These are phyloP conservation scores for Gloeopeniophorella convolvens DNA, from an alignment of 768 basidiomycete genomes.

Conservation along the genomic window DNA sequence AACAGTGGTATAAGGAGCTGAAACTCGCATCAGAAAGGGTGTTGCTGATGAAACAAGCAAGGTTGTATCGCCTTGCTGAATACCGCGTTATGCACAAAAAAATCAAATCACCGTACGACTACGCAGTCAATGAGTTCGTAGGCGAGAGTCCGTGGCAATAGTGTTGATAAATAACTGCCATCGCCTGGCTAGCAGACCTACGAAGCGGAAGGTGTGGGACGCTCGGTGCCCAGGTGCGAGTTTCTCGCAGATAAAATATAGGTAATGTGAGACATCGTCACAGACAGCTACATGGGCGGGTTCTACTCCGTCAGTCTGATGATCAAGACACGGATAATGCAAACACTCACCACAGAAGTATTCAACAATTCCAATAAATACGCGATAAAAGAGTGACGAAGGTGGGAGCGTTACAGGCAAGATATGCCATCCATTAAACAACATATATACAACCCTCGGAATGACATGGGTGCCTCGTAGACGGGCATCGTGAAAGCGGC, in stretches of 20 bases:
- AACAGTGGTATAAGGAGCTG: too few relatives aligned
- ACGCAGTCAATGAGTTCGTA: conserved; percentile 14
- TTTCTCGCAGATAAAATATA: not conserved
- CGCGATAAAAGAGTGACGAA: not conserved
- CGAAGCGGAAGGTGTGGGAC: not conserved
- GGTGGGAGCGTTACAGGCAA: not conserved
- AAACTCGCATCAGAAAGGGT: too few relatives aligned
- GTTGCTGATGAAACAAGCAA: not conserved
- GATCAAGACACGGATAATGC: too few relatives aligned
- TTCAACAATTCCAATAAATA: not conserved
- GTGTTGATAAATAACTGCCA: not conserved
- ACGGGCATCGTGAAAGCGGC: not conserved
- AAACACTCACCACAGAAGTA: conserved; percentile 1
- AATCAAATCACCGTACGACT: conserved; percentile 3
- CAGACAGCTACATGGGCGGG: not conserved
- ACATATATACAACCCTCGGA: too few relatives aligned
- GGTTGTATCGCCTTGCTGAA: not conserved
- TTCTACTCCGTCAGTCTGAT: too few relatives aligned
- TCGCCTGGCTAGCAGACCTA: conserved; percentile 14
- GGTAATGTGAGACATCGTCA: not conserved
- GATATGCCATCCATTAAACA: too few relatives aligned
- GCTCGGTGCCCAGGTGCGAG: conserved; percentile 12
- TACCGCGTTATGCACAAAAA: not conserved
- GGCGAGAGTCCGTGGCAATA: not conserved
- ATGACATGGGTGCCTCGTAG: too few relatives aligned